Percentiles rank a stretch among this genome's conserved stretches.
phyloP scores from a whole-genome alignment of 257 asterid genomes.

The Nicotiana noctiflora region DNA sequence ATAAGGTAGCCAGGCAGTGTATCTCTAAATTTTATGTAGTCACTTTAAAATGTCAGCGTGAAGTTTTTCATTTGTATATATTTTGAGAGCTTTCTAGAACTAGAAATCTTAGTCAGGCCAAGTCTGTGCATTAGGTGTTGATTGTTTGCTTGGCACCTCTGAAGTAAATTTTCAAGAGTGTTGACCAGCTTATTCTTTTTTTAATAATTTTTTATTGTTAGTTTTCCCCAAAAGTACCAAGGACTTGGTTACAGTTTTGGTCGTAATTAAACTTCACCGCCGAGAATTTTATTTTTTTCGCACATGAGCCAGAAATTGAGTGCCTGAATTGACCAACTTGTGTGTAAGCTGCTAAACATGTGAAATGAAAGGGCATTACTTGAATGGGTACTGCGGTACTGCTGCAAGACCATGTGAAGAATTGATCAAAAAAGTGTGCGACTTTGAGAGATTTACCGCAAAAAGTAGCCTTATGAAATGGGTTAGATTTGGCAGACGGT shows the following conservation, averaged over 20 bases:
- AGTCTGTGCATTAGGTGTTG: constrained; percentile 1
- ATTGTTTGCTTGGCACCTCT: neutral
- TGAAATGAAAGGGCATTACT: neutral
- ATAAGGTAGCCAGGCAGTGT: neutral
- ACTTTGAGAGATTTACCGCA: neutral
- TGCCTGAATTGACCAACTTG: neutral
- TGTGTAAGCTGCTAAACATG: neutral
- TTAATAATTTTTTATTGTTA: neutral
- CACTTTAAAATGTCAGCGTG: neutral
- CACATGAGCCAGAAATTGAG: neutral
- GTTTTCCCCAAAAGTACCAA: neutral
- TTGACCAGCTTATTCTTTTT: neutral
- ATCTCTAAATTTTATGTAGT: neutral
- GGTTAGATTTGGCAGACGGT: too few species aligned
- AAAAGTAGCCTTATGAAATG: neutral
- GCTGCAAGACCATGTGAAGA: neutral
- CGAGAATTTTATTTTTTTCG: neutral
- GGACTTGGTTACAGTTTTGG: neutral
- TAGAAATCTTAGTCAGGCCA: neutral
- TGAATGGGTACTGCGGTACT: neutral
- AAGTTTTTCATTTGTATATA: neutral
- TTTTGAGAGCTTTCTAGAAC: neutral
- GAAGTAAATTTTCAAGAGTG: neutral
- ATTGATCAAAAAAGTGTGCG: neutral
- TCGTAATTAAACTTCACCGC: neutral